A percentile compares a stretch with the other conserved stretches of the same genome.
Evolutionary conservation across 768 basidiomycete genomes (phyloP).

Genomic region (Collybiopsis luxurians): DNA sequence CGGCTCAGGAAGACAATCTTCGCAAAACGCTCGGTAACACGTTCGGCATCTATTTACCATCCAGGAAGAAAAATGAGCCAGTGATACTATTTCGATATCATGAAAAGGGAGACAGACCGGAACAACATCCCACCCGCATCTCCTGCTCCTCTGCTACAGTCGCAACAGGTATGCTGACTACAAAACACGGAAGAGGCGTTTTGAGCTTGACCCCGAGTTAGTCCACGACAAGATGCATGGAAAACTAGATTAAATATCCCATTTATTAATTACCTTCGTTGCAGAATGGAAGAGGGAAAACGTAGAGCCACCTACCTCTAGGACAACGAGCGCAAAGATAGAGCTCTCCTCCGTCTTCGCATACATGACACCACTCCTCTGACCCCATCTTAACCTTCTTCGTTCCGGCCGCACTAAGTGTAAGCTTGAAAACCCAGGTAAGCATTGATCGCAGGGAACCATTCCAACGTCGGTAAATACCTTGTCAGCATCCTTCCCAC

Average conservation of each 20-base stretch:
- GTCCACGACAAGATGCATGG: conserved; percentile 47
- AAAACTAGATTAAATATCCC: conserved; percentile 48
- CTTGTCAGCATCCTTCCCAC: too few species aligned
- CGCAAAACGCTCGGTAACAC: conserved; percentile 58
- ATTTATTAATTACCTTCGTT: background rate
- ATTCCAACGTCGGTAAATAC: too few species aligned
- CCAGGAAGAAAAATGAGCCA: background rate
- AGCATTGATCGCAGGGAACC: too few species aligned
- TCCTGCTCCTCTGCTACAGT: conserved; percentile 39
- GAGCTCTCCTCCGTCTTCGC: conserved; percentile 58
- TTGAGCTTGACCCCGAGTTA: conserved; percentile 27
- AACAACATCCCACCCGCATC: conserved; percentile 59
- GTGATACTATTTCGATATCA: background rate
- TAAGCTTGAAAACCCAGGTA: too few species aligned
- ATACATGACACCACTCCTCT: conserved; percentile 59
- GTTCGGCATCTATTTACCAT: conserved; percentile 46
- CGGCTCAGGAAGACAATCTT: conserved; percentile 58
- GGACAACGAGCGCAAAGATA: conserved; percentile 49
- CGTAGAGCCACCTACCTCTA: conserved; percentile 53
- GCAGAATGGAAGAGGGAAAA: too few species aligned
- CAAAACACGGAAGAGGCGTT: conserved; percentile 29
- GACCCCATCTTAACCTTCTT: conserved; percentile 38
- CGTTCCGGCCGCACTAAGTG: too few species aligned
- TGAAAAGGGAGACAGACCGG: conserved; percentile 30
- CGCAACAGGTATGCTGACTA: conserved; percentile 47